Evolutionary conservation across 768 basidiomycete genomes (phyloP).

Genomic region (Floccularia luteovirens): DNA sequence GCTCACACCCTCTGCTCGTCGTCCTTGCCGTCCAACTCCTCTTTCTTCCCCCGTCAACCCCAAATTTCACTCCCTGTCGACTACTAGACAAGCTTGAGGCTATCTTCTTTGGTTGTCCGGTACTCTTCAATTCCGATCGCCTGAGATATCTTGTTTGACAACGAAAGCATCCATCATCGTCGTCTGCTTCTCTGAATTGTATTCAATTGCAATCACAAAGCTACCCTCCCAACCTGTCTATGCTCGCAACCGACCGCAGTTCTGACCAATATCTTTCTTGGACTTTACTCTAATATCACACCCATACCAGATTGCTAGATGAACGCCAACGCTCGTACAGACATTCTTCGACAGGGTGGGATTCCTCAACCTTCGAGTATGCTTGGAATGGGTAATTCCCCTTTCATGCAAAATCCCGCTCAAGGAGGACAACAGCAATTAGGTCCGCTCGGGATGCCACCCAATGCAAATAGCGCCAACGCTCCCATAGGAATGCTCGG

Average conservation of each 20-base stretch:
- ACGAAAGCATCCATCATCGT: conserved; percentile 6
- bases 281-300: neutral
- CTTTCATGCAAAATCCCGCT: conserved; percentile 30
- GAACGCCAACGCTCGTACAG: conserved; percentile 39
- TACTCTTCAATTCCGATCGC: conserved; percentile 9
- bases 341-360: conserved; percentile 39
- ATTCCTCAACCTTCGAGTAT: conserved; percentile 31
- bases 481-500: conserved; percentile 31
- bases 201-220: conserved; percentile 2
- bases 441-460: conserved; percentile 22
- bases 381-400: conserved; percentile 21
- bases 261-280: neutral
- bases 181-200: conserved; percentile 11
- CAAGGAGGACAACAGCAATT: conserved; percentile 26
- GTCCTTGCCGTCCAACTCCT: conserved; percentile 11
- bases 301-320: conserved; percentile 20
- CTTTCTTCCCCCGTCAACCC: conserved; percentile 9
- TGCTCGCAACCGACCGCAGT: conserved; percentile 6
- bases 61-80: conserved; percentile 1
- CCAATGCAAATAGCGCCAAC: conserved; percentile 20
- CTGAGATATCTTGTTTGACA: conserved; percentile 14
- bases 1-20: conserved; percentile 11
- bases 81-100: neutral
- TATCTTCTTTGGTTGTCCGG: conserved; percentile 7
- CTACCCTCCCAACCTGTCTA: conserved; percentile 9